These are phyloP conservation scores for Teunomyces stri DNA, from an alignment of 805 yeast genomes.

Conservation along the genomic window DNA sequence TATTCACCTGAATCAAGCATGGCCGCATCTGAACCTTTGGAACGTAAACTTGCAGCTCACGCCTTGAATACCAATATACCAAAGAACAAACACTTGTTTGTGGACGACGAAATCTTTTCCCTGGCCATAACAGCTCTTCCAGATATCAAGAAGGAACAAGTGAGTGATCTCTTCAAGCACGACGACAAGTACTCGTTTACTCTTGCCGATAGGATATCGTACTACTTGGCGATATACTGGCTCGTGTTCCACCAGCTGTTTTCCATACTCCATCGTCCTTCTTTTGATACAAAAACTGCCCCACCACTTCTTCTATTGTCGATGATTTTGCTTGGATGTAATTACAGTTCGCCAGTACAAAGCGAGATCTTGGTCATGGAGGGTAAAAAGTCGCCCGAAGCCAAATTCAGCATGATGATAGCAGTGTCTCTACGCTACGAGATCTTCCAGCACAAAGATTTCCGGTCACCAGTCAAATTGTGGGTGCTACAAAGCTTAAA, in stretches of 20 bases:
- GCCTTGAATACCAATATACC: slow-evolving; percentile 21
- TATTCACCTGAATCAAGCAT: slow-evolving; percentile 3
- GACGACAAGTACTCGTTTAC: slow-evolving; percentile 20
- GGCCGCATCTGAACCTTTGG: slow-evolving; percentile 7
- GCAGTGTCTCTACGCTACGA: slow-evolving; percentile 65
- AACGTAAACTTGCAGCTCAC: slow-evolving; percentile 16
- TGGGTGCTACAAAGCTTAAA: slow-evolving; percentile 77
- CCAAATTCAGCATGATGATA: slow-evolving; percentile 43
- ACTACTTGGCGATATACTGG: slow-evolving; percentile 50
- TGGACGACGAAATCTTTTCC: slow-evolving; percentile 37
- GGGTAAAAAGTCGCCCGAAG: slow-evolving; percentile 28
- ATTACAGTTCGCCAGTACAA: slow-evolving; percentile 26
- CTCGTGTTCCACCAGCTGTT: slow-evolving; percentile 56
- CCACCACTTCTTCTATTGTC: slow-evolving; percentile 52
- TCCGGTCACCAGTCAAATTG: slow-evolving; percentile 70
- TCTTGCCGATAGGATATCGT: slow-evolving; percentile 34
- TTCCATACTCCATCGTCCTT: slow-evolving; percentile 57
- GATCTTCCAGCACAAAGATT: slow-evolving; percentile 67
- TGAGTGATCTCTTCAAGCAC: slow-evolving; percentile 27
- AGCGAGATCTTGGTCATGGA: slow-evolving; percentile 15
- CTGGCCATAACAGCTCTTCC: slow-evolving; percentile 31
- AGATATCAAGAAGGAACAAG: slow-evolving; percentile 18
- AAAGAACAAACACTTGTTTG: slow-evolving; percentile 33
- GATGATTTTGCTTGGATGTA: slow-evolving; percentile 59
- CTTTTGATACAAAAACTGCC: slow-evolving; percentile 48